Conservation (phyloP, 1,284 basidiomycete species). For the Ceratobasidium sp. region DNA sequence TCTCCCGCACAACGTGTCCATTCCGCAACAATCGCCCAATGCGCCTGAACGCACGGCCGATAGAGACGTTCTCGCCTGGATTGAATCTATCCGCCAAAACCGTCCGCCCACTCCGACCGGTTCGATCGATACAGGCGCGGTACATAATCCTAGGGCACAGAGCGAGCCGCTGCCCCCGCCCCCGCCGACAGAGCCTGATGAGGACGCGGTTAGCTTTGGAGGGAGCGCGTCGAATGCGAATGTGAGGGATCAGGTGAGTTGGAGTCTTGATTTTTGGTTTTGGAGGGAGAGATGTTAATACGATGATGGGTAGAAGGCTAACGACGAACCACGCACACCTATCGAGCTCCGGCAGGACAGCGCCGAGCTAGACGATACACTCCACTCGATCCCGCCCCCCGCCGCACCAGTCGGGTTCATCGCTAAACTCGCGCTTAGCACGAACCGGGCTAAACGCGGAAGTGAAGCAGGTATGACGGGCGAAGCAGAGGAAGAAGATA, state of each 20-base stretch:
- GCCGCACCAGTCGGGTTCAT: slow-evolving; percentile 80
- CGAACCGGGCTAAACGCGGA: slow-evolving; percentile 59
- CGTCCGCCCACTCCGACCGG: slow-evolving; percentile 58
- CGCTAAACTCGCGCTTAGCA: slow-evolving; percentile 76
- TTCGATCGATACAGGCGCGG: slow-evolving; percentile 50
- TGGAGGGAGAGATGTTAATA: background rate
- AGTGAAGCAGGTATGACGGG: slow-evolving; percentile 60
- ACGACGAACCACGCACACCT: slow-evolving; percentile 18
- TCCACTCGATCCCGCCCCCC: slow-evolving; percentile 72
- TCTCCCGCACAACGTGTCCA: slow-evolving; percentile 39
- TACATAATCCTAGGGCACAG: background rate
- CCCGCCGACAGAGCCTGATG: slow-evolving; percentile 19
- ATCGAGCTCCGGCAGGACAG: slow-evolving; percentile 30
- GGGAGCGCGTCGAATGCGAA: slow-evolving; percentile 50
- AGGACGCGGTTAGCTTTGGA: slow-evolving; percentile 30
- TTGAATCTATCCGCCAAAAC: slow-evolving; percentile 63
- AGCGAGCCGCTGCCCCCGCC: slow-evolving; percentile 18
- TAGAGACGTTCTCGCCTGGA: slow-evolving; percentile 77
- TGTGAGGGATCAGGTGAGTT: slow-evolving; percentile 54
- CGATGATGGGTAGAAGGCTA: background rate
- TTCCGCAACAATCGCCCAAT: slow-evolving; percentile 31
- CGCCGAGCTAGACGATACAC: slow-evolving; percentile 54
- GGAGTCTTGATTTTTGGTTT: background rate
- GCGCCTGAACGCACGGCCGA: slow-evolving; percentile 68
- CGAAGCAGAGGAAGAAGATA: slow-evolving; percentile 67